A percentile compares a stretch with the other conserved stretches of the same genome.
phyloP scores from a whole-genome alignment of 306 rosid genomes.

The Glycine soja region DNA sequence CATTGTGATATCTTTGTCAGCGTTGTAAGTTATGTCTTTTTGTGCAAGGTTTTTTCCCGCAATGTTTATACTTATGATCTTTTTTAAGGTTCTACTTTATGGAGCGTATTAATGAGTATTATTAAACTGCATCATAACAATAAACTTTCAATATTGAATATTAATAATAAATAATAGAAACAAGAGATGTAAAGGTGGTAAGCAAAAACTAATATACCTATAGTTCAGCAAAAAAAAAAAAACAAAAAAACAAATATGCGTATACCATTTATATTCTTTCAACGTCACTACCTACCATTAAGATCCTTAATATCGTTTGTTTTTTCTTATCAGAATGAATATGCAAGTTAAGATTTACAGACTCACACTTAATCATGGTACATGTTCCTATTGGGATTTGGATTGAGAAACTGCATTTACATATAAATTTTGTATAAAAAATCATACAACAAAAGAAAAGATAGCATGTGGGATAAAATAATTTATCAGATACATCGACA shows the following conservation, averaged over 20 bases:
- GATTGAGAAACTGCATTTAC: not conserved
- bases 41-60: not conserved
- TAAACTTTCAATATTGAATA: not conserved
- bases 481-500: not conserved
- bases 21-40: not conserved
- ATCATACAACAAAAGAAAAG: not conserved
- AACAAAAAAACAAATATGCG: not conserved
- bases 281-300: not conserved
- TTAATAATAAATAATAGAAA: not conserved
- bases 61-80: not conserved
- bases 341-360: not conserved
- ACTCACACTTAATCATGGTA: constrained; percentile 8
- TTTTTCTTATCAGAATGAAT: not conserved
- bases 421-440: not conserved
- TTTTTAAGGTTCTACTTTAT: not conserved
- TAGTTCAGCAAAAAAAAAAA: not conserved
- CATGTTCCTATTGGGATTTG: not conserved
- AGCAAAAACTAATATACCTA: not conserved
- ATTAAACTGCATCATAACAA: not conserved
- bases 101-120: no score
- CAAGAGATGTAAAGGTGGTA: no score
- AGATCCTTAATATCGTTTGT: not conserved
- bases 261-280: not conserved
- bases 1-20: constrained; percentile 30
- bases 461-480: not conserved